These are phyloP conservation scores for Aspergillus quadrilineatus DNA, from an alignment of 2,329 filamentous ascomycete genomes.

Conservation along the genomic window DNA sequence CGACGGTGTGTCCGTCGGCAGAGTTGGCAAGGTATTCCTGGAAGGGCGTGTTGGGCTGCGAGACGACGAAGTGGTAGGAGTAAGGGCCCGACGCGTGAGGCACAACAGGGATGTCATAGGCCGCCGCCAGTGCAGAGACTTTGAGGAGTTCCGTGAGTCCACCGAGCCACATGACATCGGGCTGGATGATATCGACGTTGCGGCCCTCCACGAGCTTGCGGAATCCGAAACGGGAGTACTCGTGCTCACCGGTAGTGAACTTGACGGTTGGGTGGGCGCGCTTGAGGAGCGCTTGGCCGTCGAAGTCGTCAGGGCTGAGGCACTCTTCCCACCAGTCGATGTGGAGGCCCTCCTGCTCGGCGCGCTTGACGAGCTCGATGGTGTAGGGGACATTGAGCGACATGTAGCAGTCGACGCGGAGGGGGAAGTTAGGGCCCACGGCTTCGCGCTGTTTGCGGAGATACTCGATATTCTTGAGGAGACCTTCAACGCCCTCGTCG, in stretches of 20 bases:
- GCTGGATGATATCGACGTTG: conserved; percentile 91
- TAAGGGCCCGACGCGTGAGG: conserved; percentile 94
- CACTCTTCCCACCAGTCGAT: conserved; percentile 99
- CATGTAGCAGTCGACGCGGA: conserved; percentile 98
- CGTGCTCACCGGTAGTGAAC: conserved; percentile 95
- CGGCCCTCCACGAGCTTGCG: conserved; percentile 88
- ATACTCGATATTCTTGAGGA: conserved; percentile 88
- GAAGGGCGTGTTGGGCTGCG: conserved; percentile 89
- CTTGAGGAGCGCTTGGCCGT: conserved; percentile 88
- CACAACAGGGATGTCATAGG: conserved; percentile 91
- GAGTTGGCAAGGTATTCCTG: conserved; percentile 96
- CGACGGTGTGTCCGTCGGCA: conserved; percentile 81
- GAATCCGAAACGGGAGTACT: conserved; percentile 93
- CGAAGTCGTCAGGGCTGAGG: conserved; percentile 84
- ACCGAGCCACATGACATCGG: conserved; percentile 96
- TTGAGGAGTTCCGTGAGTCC: conserved; percentile 89
- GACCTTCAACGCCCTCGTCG: conserved; percentile 76
- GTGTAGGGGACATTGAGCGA: conserved; percentile 89
- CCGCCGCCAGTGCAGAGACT: conserved; percentile 82
- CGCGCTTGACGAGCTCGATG: conserved; percentile 83
- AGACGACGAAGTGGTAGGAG: conserved; percentile 94
- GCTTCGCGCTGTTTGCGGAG: conserved; percentile 78
- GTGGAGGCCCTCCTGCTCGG: conserved; percentile 73
- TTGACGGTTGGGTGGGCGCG: conserved; percentile 84
- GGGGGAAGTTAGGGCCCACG: conserved; percentile 84